Base-by-base conservation (phyloP, 352 stramenopile species). In the Globisporangium recalcitrans region DNA sequence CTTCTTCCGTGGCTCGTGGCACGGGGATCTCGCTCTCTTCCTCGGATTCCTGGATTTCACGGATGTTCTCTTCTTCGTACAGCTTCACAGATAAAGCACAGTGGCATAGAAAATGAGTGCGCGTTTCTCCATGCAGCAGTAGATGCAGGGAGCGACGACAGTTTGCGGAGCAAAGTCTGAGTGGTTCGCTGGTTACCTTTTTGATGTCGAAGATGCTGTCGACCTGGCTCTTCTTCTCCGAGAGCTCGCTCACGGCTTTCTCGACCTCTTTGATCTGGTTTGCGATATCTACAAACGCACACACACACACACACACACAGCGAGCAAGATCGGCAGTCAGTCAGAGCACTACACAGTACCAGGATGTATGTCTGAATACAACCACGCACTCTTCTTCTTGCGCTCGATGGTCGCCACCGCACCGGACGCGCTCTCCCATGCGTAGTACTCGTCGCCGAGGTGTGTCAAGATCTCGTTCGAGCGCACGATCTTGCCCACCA, bases 401-500 rank as follows among this genome's bases (percentile, higher is more conserved):
- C 86, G 84, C 48, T 81, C 75, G 46, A 93, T 85, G 16, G 89
- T 75, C 24, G 78, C 73, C 1, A 89, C 40, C 0, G 86, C 79
- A 21, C 87, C 73, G 14, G 69, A 63, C 9, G 79, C 83, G 40
- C 81, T 87, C 60, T 87, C 77, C 84, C 85, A 93, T 27, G 80
- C 77, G 65, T 87, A 93, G 68, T 90, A 90, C 11, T 92, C 80
- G 63, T 92, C 84, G 7, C 86, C 86, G 31, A 95, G 60, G 61
- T 93, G 83, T 34, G 82, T 79, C 13, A 93, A 68, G 55, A 95
- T 77, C 70, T 95, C 86, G 42, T 95, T 95, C 34, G 86, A 87
- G 52, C 83, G 84, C 56, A 93, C 73, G 44, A 95, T 90, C 59
- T 85, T 91, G 47, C 86, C 86, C 2, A 85, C 82, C 51, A 89